A percentile compares a stretch with the other conserved stretches of the same genome.
These are phyloP conservation scores for Trametes coccinea DNA, from an alignment of 768 basidiomycete genomes.

Conservation along the genomic window DNA sequence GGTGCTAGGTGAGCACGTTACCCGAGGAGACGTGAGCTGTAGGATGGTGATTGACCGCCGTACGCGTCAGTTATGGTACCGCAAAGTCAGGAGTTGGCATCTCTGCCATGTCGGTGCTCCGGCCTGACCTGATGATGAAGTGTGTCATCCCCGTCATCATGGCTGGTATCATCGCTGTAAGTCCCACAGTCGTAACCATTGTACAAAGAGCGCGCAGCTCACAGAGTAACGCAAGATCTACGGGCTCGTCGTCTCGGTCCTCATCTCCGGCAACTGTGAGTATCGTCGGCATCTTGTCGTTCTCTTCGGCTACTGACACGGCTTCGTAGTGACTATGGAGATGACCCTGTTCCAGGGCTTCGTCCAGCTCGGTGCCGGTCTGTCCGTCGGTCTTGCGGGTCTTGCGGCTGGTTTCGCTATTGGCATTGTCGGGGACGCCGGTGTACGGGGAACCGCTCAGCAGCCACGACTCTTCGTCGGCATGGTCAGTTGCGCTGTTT, in stretches of 20 bases:
- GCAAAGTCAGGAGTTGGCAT: conserved; percentile 99
- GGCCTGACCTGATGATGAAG: conserved; percentile 98
- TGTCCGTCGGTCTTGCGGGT: conserved; percentile 91
- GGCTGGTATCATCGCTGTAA: conserved; percentile 99
- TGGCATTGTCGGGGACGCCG: conserved; percentile 98
- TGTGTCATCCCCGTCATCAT: conserved; percentile 97
- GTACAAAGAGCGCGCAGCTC: neutral
- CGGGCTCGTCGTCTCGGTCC: conserved; percentile 97
- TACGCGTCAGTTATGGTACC: conserved; percentile 81
- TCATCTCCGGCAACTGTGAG: conserved; percentile 87
- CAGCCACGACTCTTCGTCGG: conserved; percentile 93
- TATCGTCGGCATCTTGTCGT: conserved; percentile 26
- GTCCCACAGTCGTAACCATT: conserved; percentile 34
- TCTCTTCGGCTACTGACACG: neutral
- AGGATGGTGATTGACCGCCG: conserved; percentile 10
- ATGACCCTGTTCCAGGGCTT: conserved; percentile 96
- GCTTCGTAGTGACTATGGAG: conserved; percentile 54
- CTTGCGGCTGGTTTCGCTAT: conserved; percentile 97
- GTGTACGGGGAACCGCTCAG: conserved; percentile 96
- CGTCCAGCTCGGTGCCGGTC: conserved; percentile 90
- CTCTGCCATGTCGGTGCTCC: conserved; percentile 95
- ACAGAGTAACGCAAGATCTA: conserved; percentile 63
- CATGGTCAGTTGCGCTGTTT: conserved; percentile 59
- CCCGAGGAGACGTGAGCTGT: neutral
- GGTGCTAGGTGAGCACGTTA: conserved; percentile 69